Evolutionary conservation across 192 early-diverging fungal genomes (phyloP).

Genomic region (Gonapodya sp.): DNA sequence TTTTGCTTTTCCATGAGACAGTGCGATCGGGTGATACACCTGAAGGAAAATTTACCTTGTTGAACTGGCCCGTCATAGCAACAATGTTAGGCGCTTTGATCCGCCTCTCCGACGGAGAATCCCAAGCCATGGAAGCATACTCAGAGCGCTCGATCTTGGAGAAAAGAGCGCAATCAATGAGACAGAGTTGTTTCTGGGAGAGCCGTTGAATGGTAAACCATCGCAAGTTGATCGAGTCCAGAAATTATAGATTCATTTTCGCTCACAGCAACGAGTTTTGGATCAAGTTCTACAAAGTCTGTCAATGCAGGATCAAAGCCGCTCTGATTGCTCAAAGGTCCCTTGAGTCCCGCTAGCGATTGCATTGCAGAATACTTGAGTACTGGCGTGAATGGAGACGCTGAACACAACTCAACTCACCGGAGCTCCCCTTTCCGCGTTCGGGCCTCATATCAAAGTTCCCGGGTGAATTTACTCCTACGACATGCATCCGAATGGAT

Average conservation of each 20-base stretch:
- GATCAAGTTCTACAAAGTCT: background rate
- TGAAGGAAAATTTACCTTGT: slow-evolving; percentile 8
- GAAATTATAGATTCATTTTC: background rate
- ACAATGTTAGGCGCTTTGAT: slow-evolving; percentile 11
- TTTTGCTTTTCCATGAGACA: background rate
- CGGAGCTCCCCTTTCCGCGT: background rate
- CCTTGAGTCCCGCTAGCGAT: background rate
- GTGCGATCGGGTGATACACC: background rate
- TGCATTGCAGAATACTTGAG: background rate
- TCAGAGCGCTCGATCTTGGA: background rate
- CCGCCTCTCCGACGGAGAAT: background rate
- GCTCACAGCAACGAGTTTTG: background rate
- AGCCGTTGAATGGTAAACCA: background rate
- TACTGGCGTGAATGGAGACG: background rate
- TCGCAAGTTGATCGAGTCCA: background rate
- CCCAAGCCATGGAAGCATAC: background rate
- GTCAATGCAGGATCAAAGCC: background rate
- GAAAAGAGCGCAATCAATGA: background rate
- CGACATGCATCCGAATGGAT: background rate
- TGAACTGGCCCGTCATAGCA: slow-evolving; percentile 12
- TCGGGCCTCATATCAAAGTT: background rate
- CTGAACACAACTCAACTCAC: background rate
- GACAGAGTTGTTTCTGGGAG: background rate
- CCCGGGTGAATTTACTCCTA: background rate
- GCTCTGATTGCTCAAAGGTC: background rate